Base-by-base conservation (phyloP, 306 rosid species). In the Mucuna pruriens region DNA sequence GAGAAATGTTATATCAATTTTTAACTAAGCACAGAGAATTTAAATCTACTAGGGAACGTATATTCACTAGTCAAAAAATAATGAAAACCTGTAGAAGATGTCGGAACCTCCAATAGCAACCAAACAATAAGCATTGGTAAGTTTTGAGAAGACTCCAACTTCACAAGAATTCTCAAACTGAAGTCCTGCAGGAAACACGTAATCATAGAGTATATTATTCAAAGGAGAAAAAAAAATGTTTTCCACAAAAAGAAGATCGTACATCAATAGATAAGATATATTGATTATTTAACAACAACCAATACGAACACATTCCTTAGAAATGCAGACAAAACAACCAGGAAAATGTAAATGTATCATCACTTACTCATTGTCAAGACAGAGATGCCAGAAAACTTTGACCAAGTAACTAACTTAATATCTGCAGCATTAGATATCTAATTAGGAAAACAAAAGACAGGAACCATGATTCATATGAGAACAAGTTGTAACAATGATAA, bases 31-130 rank as follows among this genome's bases (percentile, higher is more conserved):
- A 40, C 33, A 84, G 42, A 19, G 23, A 65, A 25, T 31, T 66
- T 33, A 13, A 55, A 34, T 12, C 63, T 10, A 69, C 13, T 20
- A 3, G 42, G 22, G 1, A 29, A 29, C 5, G 3, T 33, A 52
- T 16, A 58, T 62, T 51, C 55, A 48, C 7, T 9, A 49, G 40
- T 23, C 31, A 15, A 46, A 36, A 79, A 48, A 11, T 57, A 46
- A 73, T 8, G 40, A 55, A 16, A 73, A 90, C 94, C 94, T 92
- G 84, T 86, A 94, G 78, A 92, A 94, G 79, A 70, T 91, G 78
- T 91, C 97, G 7, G 98, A 94, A 66, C 94, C 97, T n/a, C 98
- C 98, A 51, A 87, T 92, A 13, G 94, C 89, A 76, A 91, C 93
- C 90, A 92, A 84, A 74, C 98, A 94, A 76, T 91, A 94, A 6